Percentiles rank a stretch among this genome's conserved stretches.
These are phyloP conservation scores for Phoma sp. DNA, from an alignment of 2,329 filamentous ascomycete genomes.

Conservation along the genomic window DNA sequence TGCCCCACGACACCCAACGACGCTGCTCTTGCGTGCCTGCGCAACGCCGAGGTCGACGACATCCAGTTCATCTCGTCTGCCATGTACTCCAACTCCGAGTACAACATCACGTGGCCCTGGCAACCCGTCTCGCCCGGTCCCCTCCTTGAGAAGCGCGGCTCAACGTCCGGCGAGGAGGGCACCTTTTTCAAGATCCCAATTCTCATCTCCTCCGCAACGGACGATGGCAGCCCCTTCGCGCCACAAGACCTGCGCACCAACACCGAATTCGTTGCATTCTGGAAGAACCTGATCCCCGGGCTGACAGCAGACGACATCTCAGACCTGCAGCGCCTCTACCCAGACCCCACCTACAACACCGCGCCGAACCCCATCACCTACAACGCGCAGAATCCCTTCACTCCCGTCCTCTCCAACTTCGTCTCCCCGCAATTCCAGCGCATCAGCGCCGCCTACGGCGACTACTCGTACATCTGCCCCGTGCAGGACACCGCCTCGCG, in stretches of 20 bases:
- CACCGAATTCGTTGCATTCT: slow-evolving; percentile 44
- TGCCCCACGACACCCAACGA: slow-evolving; percentile 33
- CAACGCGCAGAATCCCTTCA: slow-evolving; percentile 19
- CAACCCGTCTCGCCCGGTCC: slow-evolving; percentile 57
- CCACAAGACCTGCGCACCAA: slow-evolving; percentile 45
- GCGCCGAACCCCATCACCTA: slow-evolving; percentile 13
- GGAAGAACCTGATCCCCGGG: slow-evolving; percentile 38
- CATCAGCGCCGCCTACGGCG: slow-evolving; percentile 50
- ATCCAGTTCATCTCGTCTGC: slow-evolving; percentile 51
- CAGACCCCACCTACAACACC: slow-evolving; percentile 19
- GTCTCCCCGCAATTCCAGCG: slow-evolving; percentile 55
- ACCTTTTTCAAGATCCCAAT: slow-evolving; percentile 45
- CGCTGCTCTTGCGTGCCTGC: slow-evolving; percentile 50
- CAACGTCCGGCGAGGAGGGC: slow-evolving; percentile 42
- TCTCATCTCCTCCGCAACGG: slow-evolving; percentile 46
- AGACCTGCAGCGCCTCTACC: slow-evolving; percentile 43
- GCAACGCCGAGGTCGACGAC: slow-evolving; percentile 43
- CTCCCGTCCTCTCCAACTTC: slow-evolving; percentile 44
- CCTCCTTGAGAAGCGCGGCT: slow-evolving; percentile 56
- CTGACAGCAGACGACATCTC: slow-evolving; percentile 37
- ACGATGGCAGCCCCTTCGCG: slow-evolving; percentile 43
- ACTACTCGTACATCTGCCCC: slow-evolving; percentile 47
- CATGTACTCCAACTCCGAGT: slow-evolving; percentile 49
- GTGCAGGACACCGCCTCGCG: slow-evolving; percentile 42
- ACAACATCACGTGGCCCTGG: slow-evolving; percentile 57